A percentile compares a stretch with the other conserved stretches of the same genome.
Conservation (phyloP, 768 basidiomycete species). For the Boletales sp. region DNA sequence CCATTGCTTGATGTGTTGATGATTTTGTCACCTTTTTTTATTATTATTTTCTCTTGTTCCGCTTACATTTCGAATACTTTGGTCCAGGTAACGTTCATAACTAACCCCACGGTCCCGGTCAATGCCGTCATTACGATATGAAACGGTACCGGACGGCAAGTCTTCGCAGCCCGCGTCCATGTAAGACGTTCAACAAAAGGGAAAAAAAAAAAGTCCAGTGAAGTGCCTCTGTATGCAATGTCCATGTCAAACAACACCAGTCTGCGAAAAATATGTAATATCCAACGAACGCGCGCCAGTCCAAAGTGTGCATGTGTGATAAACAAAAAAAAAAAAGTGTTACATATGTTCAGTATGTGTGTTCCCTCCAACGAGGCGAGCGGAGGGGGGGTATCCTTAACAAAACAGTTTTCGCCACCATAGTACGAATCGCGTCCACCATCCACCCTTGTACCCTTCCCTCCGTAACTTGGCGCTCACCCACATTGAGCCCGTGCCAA, state of each 20-base stretch:
- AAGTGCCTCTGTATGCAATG: constrained; percentile 10
- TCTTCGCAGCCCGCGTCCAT: not conserved
- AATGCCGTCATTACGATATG: constrained; percentile 5
- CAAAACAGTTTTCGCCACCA: constrained; percentile 84
- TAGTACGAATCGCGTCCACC: constrained; percentile 73
- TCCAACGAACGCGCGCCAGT: constrained; percentile 22
- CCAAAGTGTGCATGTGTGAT: constrained; percentile 20
- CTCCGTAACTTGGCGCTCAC: constrained; percentile 57
- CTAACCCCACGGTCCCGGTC: not conserved
- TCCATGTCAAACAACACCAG: constrained; percentile 25
- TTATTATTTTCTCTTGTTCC: too few relatives aligned
- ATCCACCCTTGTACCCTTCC: constrained; percentile 69
- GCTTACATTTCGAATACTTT: not conserved
- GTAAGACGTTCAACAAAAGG: too few relatives aligned
- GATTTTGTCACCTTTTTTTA: too few relatives aligned
- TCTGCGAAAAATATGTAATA: constrained; percentile 7
- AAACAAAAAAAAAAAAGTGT: constrained; percentile 27
- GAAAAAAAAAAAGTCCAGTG: too few relatives aligned
- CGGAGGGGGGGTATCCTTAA: constrained; percentile 35
- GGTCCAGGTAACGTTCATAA: not conserved
- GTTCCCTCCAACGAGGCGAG: not conserved
- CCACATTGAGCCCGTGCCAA: constrained; percentile 87
- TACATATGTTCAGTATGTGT: constrained; percentile 33
- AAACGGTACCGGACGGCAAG: not conserved
- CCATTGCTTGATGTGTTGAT: too few relatives aligned